These are phyloP conservation scores for Solanum dulcamara DNA, from an alignment of 257 asterid species.

Conservation along the genomic window DNA sequence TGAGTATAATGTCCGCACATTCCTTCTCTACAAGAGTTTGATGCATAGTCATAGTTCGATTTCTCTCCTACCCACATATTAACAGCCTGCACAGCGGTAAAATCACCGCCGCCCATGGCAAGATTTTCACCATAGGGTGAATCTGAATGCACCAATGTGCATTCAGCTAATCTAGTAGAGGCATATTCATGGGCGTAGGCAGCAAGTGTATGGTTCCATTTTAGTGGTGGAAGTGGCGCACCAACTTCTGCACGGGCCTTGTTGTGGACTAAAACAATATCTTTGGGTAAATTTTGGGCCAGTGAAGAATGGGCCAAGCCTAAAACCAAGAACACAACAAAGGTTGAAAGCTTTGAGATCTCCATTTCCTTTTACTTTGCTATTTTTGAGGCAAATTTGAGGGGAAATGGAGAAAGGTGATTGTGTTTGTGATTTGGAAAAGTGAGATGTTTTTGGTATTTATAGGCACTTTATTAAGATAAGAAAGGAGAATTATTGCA, in stretches of 20 bases:
- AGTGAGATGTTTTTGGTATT: neutral
- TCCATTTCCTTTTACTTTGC: conserved; percentile 4
- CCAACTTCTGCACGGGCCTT: conserved; percentile 3
- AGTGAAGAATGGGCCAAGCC: neutral
- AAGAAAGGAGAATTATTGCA: neutral
- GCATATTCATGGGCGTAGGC: conserved; percentile 9
- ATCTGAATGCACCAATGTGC: conserved; percentile 10
- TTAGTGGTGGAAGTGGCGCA: neutral
- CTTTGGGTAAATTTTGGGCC: conserved; percentile 8
- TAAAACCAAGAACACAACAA: neutral
- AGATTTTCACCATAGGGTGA: conserved; percentile 25
- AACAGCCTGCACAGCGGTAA: conserved; percentile 2
- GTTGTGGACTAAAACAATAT: conserved; percentile 12
- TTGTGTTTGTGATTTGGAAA: neutral
- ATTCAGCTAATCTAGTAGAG: neutral
- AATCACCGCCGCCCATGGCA: conserved; percentile 1
- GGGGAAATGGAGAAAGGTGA: neutral
- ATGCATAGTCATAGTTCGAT: neutral
- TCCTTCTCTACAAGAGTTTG: conserved; percentile 2
- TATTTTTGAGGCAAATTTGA: neutral
- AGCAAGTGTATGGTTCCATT: conserved; percentile 9
- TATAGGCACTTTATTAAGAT: neutral
- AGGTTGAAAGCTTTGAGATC: neutral
- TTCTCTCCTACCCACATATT: conserved; percentile 15
- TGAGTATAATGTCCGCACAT: conserved; percentile 23